A percentile compares a stretch with the other conserved stretches of the same genome.
Conservation (phyloP, 169 alveolate species). For the Plasmodium inui region DNA sequence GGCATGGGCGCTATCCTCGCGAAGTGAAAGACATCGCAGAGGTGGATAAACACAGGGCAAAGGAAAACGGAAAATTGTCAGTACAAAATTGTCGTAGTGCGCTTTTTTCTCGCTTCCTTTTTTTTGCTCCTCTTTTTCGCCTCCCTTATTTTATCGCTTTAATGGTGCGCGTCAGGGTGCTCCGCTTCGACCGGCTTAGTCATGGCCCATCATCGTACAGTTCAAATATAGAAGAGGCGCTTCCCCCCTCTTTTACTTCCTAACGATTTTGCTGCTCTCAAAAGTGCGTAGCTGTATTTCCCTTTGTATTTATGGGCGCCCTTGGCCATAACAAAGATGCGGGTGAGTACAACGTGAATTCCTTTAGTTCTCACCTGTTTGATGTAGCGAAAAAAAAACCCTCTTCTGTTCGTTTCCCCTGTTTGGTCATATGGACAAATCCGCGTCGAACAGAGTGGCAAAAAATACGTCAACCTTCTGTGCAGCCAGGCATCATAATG, state of each 20-base stretch:
- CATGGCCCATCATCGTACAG: background rate
- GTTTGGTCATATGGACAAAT: background rate
- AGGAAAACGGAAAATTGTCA: background rate
- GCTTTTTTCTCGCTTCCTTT: background rate
- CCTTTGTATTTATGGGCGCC: background rate
- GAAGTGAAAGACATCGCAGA: background rate
- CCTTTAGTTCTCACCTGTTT: background rate
- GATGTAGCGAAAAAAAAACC: background rate
- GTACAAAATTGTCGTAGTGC: background rate
- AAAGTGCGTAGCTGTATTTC: background rate
- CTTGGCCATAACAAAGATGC: background rate
- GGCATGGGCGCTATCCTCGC: background rate
- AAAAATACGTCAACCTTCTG: background rate
- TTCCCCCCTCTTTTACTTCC: background rate
- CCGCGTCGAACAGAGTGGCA: background rate
- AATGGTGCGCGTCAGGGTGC: background rate
- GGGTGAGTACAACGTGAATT: background rate
- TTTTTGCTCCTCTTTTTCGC: background rate
- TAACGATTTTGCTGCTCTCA: background rate
- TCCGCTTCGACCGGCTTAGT: background rate
- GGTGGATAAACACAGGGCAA: background rate
- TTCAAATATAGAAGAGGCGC: background rate
- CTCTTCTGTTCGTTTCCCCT: background rate
- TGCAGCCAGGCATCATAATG: constrained; percentile 27
- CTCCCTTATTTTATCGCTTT: background rate